These are phyloP conservation scores for Lecanicillium sp. DNA, from an alignment of 2,329 filamentous ascomycete genomes.

Conservation along the genomic window DNA sequence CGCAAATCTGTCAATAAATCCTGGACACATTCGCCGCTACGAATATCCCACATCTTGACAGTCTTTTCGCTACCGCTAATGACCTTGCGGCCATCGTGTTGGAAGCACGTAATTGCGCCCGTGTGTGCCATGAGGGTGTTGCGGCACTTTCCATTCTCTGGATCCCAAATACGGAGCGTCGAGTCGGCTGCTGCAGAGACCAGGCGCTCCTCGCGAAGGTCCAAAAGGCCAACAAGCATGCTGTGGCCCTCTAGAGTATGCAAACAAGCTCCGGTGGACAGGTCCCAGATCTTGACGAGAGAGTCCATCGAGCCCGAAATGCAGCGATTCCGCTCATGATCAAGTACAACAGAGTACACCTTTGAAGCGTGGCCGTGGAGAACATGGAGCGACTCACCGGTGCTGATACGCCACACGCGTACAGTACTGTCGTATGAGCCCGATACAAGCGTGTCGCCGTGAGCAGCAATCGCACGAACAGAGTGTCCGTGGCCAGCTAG, in stretches of 20 bases:
- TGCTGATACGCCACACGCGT: constrained; percentile 95
- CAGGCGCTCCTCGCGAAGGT: constrained; percentile 79
- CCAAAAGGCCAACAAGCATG: constrained; percentile 83
- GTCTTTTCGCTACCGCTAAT: constrained; percentile 94
- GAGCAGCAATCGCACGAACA: constrained; percentile 88
- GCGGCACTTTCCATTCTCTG: constrained; percentile 83
- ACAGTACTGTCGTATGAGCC: constrained; percentile 96
- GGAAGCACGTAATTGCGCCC: constrained; percentile 96
- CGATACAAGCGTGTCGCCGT: constrained; percentile 92
- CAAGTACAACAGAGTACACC: constrained; percentile 93
- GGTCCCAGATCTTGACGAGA: constrained; percentile 93
- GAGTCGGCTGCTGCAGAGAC: constrained; percentile 95
- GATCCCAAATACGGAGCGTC: constrained; percentile 94
- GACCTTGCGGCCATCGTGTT: constrained; percentile 93
- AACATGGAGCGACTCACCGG: constrained; percentile 76
- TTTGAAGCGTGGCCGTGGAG: constrained; percentile 84
- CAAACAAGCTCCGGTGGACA: constrained; percentile 75
- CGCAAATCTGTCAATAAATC: constrained; percentile 88
- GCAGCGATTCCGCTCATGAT: constrained; percentile 84
- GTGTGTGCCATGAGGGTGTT: constrained; percentile 88
- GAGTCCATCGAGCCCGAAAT: constrained; percentile 99
- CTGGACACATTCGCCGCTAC: constrained; percentile 83
- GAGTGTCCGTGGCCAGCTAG: constrained; percentile 85
- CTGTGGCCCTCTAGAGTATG: constrained; percentile 90
- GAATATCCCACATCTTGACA: constrained; percentile 97